Base-by-base conservation (phyloP, 345 rosid genomes). In the Eucalyptus virginea region DNA sequence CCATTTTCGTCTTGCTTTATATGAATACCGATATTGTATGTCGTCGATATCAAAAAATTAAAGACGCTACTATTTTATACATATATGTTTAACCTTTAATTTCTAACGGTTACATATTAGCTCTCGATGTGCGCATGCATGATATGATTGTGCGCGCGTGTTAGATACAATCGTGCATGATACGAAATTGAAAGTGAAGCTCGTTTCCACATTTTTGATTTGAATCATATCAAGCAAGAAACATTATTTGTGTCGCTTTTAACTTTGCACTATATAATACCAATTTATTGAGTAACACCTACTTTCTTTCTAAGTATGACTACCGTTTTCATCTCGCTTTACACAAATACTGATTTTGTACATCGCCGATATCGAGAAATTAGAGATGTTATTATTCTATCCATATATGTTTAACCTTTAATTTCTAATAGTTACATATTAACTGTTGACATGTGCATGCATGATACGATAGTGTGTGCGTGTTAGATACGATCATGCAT, bases 1-100 rank as follows among this genome's bases (percentile, higher is more conserved):
- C 1, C 28, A 23, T 56, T 56, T 56, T 56, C 12, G 1, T 56
- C 30, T 56, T 5, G 5, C 12, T 23, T 4, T 56, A 4, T 1
- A 56, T 28, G 0, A 56, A 0, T 24, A 24, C 1, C 2, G 62
- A 23, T 56, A 56, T 9, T 10, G 2, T 56, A 23, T 0, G 12
- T 56, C 6, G 3, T 0, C 2, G 30, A 24, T 56, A 56, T 4
- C 11, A 10, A 56, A 26, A 23, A 56, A 56, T 56, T 56, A 9
- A 8, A 23, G 1, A 23, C 0, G 11, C 30, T 56, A 56, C 24
- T 56, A 15, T 65, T n/a, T 21, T 7, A 7, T 15, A n/a, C 3
- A 23, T 14, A 13, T 15, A 65, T 17, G 19, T n/a, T 65, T 65
- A 7, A 1, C 23, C 11, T 16, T 3, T 67, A 32, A 69, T 18